Base-by-base conservation (phyloP, 148 eudicot species). In the Vaccinium vitisidaea region DNA sequence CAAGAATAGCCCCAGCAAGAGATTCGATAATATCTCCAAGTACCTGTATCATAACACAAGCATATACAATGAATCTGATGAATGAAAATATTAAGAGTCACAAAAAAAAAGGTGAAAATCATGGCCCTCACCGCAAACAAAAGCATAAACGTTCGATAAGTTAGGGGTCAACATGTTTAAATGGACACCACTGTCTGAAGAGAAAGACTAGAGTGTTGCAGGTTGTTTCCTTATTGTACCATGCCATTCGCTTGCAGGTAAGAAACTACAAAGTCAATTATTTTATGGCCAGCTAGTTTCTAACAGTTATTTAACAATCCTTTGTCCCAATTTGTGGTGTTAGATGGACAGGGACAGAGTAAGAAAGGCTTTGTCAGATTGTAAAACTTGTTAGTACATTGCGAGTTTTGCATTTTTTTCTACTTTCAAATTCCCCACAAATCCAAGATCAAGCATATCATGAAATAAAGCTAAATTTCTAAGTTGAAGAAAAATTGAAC, bases 11-110 rank as follows among this genome's bases (percentile, higher is more conserved):
- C 16, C 99, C 99, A 0, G 98, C 99, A 56, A 96, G 73, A 50
- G 99, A 96, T 85, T 96, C 99, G 65, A 96, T 92, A 1, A 96
- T 82, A 77, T 96, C 99, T 21, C 95, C 99, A 48, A 94, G 86
- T 8, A 93, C 99, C 99, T 96, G 89, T 7, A 80, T 14, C n/a
- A 13, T 12, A 19, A 25, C 71, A 78, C n/a, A 6, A 46, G 18
- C 21, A 80, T 19, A 18, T 27, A 13, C 32, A 8, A 16, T 54
- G 23, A 80, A 43, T 53, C n/a, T 25, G 8, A 15, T 54, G 23
- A 80, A 36, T 0, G 10, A 36, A 16, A 79, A 80, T 3, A 56
- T 2, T 4, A 36, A 23, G 32, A 8, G 13, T 14, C 4, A 71
- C 2, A 16, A 8, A 16, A 39, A 8, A 0, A 14, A 6, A 4